Evolutionary conservation across 2,329 filamentous ascomycete genomes (phyloP).

Genomic region (Arachnomyces sp.): DNA sequence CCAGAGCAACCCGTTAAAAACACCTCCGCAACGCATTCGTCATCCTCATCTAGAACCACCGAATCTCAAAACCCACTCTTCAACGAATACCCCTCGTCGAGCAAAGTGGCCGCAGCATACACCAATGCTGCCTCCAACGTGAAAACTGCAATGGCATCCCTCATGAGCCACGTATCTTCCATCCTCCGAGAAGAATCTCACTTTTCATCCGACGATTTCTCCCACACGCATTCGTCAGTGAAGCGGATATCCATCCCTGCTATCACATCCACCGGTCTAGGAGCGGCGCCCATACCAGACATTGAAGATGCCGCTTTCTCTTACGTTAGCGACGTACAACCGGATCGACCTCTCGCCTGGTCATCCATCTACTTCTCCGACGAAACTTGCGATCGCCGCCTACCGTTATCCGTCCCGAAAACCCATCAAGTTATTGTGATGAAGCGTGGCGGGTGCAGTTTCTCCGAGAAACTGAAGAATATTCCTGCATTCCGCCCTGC

Average conservation of each 20-base stretch:
- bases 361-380: conserved; percentile 62
- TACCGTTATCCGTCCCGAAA: conserved; percentile 46
- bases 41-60: conserved; percentile 17
- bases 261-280: conserved; percentile 43
- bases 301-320: conserved; percentile 46
- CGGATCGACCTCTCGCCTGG: conserved; percentile 55
- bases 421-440: conserved; percentile 72
- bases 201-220: conserved; percentile 24
- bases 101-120: conserved; percentile 20
- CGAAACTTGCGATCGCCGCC: conserved; percentile 54
- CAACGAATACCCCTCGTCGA: conserved; percentile 14
- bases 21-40: conserved; percentile 21
- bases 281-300: conserved; percentile 62
- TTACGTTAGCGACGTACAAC: conserved; percentile 28
- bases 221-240: conserved; percentile 22
- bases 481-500: conserved; percentile 70
- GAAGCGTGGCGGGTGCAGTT: conserved; percentile 74
- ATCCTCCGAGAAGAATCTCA: conserved; percentile 38
- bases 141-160: conserved; percentile 37
- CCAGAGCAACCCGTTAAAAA: conserved; percentile 25
- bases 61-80: conserved; percentile 15
- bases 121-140: conserved; percentile 26
- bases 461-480: conserved; percentile 72
- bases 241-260: conserved; percentile 40
- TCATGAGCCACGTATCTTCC: conserved; percentile 45